Evolutionary conservation across 768 basidiomycete genomes (phyloP).

Genomic region (Rhodotorula kratochvilovae): DNA sequence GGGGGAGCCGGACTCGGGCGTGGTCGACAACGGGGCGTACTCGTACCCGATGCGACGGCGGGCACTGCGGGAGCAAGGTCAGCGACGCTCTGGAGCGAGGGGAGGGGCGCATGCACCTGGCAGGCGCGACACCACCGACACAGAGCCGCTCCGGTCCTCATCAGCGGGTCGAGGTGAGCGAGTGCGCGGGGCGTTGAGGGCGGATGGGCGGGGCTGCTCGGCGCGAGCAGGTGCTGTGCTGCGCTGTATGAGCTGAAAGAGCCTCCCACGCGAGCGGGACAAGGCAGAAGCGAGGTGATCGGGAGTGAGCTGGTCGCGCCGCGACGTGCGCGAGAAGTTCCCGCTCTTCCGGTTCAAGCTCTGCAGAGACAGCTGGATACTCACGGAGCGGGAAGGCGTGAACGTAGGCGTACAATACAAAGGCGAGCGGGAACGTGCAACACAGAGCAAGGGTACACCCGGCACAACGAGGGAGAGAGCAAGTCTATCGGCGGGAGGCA

Average conservation of each 20-base stretch:
- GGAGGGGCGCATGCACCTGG: not conserved
- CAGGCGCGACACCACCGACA: not conserved
- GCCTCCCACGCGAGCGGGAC: too few species aligned
- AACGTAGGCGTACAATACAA: constrained; percentile 1
- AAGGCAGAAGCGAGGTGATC: too few species aligned
- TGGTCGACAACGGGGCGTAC: not conserved
- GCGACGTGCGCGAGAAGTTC: too few species aligned
- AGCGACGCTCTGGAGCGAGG: not conserved
- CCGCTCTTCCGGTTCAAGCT: too few species aligned
- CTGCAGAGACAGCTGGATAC: too few species aligned
- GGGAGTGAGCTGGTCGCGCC: too few species aligned
- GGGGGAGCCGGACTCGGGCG: not conserved
- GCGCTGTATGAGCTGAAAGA: too few species aligned
- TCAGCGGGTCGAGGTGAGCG: not conserved
- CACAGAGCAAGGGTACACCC: not conserved
- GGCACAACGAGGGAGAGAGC: not conserved
- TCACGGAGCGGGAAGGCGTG: too few species aligned
- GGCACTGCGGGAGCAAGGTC: not conserved
- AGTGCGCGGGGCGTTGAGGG: too few species aligned
- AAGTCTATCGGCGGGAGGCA: not conserved
- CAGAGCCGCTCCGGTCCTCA: not conserved
- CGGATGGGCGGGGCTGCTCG: not conserved
- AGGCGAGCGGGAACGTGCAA: not conserved
- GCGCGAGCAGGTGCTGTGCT: too few species aligned
- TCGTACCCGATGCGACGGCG: not conserved